Percentiles rank a stretch among this genome's conserved stretches.
These are phyloP conservation scores for Mariannaea elegans DNA, from an alignment of 2,329 filamentous ascomycete species.

Conservation along the genomic window DNA sequence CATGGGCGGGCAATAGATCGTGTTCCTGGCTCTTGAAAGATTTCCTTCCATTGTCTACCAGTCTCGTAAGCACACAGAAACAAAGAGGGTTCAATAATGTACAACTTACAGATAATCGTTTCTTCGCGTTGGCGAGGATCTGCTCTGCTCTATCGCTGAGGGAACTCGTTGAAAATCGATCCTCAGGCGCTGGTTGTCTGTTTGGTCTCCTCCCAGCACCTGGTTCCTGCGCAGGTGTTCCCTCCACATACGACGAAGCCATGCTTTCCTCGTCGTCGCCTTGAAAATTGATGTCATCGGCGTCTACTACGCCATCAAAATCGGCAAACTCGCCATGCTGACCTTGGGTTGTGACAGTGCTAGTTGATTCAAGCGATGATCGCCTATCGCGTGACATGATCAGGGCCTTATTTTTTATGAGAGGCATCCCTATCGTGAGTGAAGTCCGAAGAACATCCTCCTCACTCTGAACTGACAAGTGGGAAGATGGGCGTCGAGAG, in stretches of 20 bases:
- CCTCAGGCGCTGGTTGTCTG: slow-evolving; percentile 49
- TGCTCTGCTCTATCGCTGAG: slow-evolving; percentile 86
- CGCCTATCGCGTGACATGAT: slow-evolving; percentile 58
- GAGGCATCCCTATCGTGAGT: slow-evolving; percentile 54
- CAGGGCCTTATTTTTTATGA: slow-evolving; percentile 56
- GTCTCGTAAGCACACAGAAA: slow-evolving; percentile 22
- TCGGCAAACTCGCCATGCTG: slow-evolving; percentile 62
- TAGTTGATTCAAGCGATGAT: slow-evolving; percentile 67
- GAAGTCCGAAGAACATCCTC: slow-evolving; percentile 53
- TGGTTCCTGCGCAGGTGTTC: slow-evolving; percentile 45
- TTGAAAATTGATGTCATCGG: slow-evolving; percentile 72
- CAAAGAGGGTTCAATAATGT: not conserved
- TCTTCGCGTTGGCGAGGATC: slow-evolving; percentile 93
- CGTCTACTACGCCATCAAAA: slow-evolving; percentile 69
- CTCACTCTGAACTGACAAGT: slow-evolving; percentile 45
- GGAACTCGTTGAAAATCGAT: slow-evolving; percentile 75
- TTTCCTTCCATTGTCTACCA: slow-evolving; percentile 94
- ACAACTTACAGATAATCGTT: slow-evolving; percentile 78
- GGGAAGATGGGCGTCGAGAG: slow-evolving; percentile 49
- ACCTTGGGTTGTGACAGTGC: slow-evolving; percentile 65
- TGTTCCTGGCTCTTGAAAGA: slow-evolving; percentile 78
- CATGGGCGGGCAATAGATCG: slow-evolving; percentile 57
- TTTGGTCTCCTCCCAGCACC: slow-evolving; percentile 21
- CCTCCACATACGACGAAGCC: slow-evolving; percentile 64
- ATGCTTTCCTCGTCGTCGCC: slow-evolving; percentile 75